phyloP scores from a whole-genome alignment of 163 green algal species.

The Chlamydomonas reinhardtii region DNA sequence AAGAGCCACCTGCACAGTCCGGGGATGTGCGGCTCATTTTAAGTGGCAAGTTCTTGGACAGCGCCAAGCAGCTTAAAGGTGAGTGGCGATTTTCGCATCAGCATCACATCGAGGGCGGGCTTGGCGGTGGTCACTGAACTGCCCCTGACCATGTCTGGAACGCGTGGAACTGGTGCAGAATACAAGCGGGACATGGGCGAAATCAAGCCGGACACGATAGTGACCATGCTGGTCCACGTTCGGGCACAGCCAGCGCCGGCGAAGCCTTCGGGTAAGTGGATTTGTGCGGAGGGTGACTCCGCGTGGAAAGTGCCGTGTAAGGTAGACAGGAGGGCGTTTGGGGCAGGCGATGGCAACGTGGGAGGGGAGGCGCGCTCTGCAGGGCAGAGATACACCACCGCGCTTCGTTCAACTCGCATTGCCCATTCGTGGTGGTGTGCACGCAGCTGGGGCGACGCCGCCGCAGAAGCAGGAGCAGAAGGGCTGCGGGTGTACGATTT shows the following conservation, averaged over 20 bases:
- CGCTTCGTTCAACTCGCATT: no score
- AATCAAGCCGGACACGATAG: constrained; percentile 57
- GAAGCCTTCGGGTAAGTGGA: neutral
- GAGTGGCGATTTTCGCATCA: neutral
- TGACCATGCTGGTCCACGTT: constrained; percentile 71
- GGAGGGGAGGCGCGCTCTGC: no score
- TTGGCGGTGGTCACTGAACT: neutral
- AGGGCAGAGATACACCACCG: no score
- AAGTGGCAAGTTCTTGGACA: constrained; percentile 66
- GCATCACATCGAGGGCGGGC: neutral
- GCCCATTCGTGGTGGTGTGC: no score
- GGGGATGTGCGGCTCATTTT: constrained; percentile 69
- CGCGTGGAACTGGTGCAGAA: constrained; percentile 51
- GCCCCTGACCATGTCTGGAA: no score
- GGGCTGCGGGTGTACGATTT: constrained; percentile 48
- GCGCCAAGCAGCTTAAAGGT: constrained; percentile 56
- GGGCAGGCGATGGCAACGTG: no score
- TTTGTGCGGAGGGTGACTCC: no score
- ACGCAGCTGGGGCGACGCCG: constrained; percentile 10
- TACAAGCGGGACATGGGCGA: constrained; percentile 66
- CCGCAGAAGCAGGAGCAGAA: constrained; percentile 43
- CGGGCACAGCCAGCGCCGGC: constrained; percentile 39
- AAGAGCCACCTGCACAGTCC: constrained; percentile 52
- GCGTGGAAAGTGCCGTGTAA: neutral
- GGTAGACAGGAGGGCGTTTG: no score